A percentile compares a stretch with the other conserved stretches of the same genome.
Evolutionary conservation across 169 alveolate species (phyloP).

Genomic region (Babesia microti): DNA sequence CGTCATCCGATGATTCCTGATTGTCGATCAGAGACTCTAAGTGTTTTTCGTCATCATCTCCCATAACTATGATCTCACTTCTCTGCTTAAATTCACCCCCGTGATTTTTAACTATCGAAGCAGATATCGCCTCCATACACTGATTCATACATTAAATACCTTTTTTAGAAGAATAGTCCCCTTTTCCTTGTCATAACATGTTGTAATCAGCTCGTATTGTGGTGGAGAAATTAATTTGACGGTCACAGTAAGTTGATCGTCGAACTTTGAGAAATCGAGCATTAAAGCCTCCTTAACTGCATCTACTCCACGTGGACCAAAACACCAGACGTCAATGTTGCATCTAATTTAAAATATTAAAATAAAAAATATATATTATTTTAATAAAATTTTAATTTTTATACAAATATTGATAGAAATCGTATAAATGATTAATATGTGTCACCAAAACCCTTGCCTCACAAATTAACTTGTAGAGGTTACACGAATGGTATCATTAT

Average conservation of each 20-base stretch:
- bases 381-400: too few species aligned
- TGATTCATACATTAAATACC: constrained; percentile 1
- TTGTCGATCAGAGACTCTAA: constrained; percentile 61
- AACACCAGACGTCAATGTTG: constrained; percentile 88
- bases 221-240: constrained; percentile 85
- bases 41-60: constrained; percentile 79
- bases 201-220: constrained; percentile 75
- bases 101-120: constrained; percentile 59
- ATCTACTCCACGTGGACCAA: constrained; percentile 89
- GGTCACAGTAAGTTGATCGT: constrained; percentile 48
- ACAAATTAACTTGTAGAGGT: too few species aligned
- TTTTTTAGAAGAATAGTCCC: constrained; percentile 49
- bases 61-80: constrained; percentile 73
- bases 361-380: too few species aligned
- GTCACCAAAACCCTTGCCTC: too few species aligned
- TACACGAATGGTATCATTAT: too few species aligned
- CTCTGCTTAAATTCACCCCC: constrained; percentile 81
- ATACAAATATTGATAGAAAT: too few species aligned
- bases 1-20: constrained; percentile 66
- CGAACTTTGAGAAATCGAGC: too few species aligned
- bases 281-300: constrained; percentile 88
- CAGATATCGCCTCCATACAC: constrained; percentile 62
- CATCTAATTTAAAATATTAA: too few species aligned
- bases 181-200: constrained; percentile 76
- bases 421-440: too few species aligned